phyloP scores from a whole-genome alignment of 106 monocot species.

The Dioscorea alata region DNA sequence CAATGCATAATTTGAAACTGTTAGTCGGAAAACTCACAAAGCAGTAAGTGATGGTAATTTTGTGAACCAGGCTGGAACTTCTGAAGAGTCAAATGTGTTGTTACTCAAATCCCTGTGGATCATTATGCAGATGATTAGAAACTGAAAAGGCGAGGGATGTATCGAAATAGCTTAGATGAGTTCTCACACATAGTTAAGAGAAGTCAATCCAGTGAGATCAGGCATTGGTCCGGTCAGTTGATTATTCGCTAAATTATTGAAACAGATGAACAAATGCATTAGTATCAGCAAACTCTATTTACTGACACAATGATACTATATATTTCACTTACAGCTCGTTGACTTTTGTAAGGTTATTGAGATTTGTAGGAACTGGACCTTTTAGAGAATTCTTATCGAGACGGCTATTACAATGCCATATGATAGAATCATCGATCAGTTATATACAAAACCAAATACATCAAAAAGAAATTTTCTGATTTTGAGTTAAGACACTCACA shows the following conservation, averaged over 20 bases:
- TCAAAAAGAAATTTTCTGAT: no score
- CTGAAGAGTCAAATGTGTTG: constrained; percentile 61
- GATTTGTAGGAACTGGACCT: constrained; percentile 40
- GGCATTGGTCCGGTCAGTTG: constrained; percentile 57
- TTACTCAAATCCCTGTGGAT: constrained; percentile 76
- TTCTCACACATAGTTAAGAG: constrained; percentile 50
- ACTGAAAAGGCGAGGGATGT: not conserved
- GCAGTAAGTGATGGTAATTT: constrained; percentile 41
- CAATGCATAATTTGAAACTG: no score
- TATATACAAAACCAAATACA: no score
- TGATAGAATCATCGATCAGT: not conserved
- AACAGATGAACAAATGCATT: constrained; percentile 2
- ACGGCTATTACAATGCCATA: constrained; percentile 28
- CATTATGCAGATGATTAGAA: not conserved
- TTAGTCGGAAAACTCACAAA: constrained; percentile 39
- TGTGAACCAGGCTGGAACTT: constrained; percentile 67
- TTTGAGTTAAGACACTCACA: constrained; percentile 29
- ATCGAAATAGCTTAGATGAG: not conserved
- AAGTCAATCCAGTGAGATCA: constrained; percentile 51
- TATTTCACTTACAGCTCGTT: constrained; percentile 43
- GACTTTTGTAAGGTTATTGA: constrained; percentile 35
- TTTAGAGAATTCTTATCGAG: constrained; percentile 45
- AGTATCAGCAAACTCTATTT: not conserved
- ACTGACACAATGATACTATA: no score
- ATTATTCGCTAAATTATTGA: constrained; percentile 73